These are phyloP conservation scores for Phytopythium kandeliae DNA, from an alignment of 352 stramenopile genomes.

Conservation along the genomic window DNA sequence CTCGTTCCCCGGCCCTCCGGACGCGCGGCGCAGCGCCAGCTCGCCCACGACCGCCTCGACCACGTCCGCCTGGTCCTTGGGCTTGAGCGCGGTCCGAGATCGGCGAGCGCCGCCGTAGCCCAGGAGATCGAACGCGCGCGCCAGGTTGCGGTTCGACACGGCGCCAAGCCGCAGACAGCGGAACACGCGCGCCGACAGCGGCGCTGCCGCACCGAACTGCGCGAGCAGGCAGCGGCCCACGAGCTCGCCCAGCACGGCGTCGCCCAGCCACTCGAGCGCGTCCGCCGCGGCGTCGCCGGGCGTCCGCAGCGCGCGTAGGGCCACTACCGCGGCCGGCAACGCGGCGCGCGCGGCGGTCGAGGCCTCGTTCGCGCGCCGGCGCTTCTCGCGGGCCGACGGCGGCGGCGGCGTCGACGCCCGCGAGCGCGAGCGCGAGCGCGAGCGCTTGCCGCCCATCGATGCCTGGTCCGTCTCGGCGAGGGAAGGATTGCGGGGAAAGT, in stretches of 20 bases:
- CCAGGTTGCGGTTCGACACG: conserved; percentile 72
- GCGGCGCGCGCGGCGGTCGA: background rate
- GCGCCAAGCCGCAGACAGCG: conserved; percentile 51
- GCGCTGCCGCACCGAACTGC: conserved; percentile 44
- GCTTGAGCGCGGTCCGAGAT: conserved; percentile 12
- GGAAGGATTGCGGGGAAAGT: no score
- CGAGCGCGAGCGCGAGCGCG: background rate
- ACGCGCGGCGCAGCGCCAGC: conserved; percentile 48
- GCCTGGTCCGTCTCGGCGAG: no score
- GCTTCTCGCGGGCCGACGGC: background rate
- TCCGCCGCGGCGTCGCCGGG: conserved; percentile 29
- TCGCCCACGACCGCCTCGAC: conserved; percentile 66
- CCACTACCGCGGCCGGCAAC: background rate
- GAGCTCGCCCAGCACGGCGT: conserved; percentile 69
- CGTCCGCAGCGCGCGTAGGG: conserved; percentile 3
- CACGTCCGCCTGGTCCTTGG: conserved; percentile 62
- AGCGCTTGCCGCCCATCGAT: background rate
- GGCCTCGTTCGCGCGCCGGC: background rate
- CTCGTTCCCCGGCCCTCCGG: no score
- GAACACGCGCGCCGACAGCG: conserved; percentile 59
- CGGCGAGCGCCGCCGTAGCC: conserved; percentile 32
- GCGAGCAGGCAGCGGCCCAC: conserved; percentile 56
- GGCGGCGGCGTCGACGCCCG: background rate
- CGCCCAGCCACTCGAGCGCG: conserved; percentile 74
- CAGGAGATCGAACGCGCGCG: conserved; percentile 55